phyloP scores from a whole-genome alignment of 805 yeast genomes.

The Saccharomycopsis javanensis region DNA sequence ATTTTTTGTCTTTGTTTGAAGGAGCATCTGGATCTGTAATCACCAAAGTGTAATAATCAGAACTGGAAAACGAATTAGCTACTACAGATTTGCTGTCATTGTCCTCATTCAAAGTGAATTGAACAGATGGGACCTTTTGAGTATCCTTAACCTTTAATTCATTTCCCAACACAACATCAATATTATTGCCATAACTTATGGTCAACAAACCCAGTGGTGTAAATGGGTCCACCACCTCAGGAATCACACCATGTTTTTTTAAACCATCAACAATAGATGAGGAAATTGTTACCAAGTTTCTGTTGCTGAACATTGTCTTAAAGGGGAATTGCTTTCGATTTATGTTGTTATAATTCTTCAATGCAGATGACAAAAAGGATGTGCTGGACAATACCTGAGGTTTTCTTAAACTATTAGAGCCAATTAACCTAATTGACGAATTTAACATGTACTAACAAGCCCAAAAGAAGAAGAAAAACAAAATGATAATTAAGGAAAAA shows the following conservation, averaged over 20 bases:
- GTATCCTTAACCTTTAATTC: conserved; percentile 54
- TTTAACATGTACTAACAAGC: neutral
- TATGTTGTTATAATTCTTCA: neutral
- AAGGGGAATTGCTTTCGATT: neutral
- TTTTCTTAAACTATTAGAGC: neutral
- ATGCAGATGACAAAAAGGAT: neutral
- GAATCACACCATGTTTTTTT: conserved; percentile 32
- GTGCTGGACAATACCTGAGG: neutral
- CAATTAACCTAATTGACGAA: neutral
- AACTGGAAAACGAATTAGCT: conserved; percentile 20
- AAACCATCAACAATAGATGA: conserved; percentile 29
- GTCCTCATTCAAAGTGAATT: conserved; percentile 43
- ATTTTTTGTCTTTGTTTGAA: conserved; percentile 64
- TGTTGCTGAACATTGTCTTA: conserved; percentile 12
- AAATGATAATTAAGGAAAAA: neutral
- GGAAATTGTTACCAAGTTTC: conserved; percentile 22
- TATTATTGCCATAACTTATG: conserved; percentile 47
- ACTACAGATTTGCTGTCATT: conserved; percentile 6
- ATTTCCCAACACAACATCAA: conserved; percentile 74
- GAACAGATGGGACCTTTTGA: conserved; percentile 55
- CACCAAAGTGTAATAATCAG: conserved; percentile 60
- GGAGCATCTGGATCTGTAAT: conserved; percentile 96
- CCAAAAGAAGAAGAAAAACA: neutral
- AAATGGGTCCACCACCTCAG: conserved; percentile 31
- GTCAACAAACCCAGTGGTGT: conserved; percentile 37